Evolutionary conservation across 768 basidiomycete genomes (phyloP).

Genomic region (Obba rivulosa): DNA sequence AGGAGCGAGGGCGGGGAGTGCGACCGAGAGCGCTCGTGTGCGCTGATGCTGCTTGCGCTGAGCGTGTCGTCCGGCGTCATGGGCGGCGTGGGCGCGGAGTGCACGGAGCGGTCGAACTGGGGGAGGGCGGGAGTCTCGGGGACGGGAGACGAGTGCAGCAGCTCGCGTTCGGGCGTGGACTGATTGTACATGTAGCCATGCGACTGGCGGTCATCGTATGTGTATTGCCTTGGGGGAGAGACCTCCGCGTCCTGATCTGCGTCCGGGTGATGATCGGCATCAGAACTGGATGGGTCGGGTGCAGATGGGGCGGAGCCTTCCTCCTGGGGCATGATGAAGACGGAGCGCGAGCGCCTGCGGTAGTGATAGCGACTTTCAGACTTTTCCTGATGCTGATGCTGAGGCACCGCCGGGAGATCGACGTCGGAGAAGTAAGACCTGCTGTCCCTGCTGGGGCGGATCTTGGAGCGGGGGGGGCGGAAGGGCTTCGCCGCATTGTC

Average conservation of each 20-base stretch:
- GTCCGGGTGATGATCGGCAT: background rate
- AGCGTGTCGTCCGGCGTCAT: constrained; percentile 26
- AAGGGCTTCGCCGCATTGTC: constrained; percentile 13
- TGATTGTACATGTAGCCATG: constrained; percentile 18
- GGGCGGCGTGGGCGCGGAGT: constrained; percentile 16
- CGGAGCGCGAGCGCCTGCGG: constrained; percentile 28
- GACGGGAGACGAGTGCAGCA: background rate
- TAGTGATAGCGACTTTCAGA: constrained; percentile 15
- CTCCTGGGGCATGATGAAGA: constrained; percentile 11
- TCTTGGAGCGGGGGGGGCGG: constrained; percentile 17
- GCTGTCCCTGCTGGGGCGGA: constrained; percentile 14
- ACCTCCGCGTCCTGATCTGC: background rate
- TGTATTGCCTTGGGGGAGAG: constrained; percentile 14
- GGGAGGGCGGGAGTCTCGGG: background rate
- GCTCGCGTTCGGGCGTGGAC: background rate
- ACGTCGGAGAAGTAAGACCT: constrained; percentile 18
- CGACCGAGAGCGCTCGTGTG: constrained; percentile 12
- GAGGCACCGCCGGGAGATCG: constrained; percentile 8
- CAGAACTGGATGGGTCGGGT: background rate
- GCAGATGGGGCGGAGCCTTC: constrained; percentile 1
- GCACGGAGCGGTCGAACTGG: constrained; percentile 9
- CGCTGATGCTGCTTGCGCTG: constrained; percentile 17
- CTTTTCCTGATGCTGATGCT: constrained; percentile 4
- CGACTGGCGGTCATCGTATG: constrained; percentile 24
- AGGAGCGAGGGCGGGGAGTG: constrained; percentile 7